phyloP scores from a whole-genome alignment of 352 stramenopile genomes.

The Phytophthora melonis region DNA sequence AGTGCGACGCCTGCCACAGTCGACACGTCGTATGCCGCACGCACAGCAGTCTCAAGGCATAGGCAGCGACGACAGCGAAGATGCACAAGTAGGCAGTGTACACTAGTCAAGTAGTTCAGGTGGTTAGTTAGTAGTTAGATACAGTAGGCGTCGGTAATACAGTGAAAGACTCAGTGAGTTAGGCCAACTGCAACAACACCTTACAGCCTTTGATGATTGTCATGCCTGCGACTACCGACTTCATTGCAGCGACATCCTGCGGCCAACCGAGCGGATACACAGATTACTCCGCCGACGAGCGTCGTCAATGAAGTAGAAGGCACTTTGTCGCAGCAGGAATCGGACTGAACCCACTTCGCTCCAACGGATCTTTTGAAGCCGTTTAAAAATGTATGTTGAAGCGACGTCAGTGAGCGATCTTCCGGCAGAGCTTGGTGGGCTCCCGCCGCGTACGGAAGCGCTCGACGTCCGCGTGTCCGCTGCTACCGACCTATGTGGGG shows the following conservation, averaged over 20 bases:
- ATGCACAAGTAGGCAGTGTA: constrained; percentile 17
- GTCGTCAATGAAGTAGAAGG: background rate
- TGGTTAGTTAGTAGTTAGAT: background rate
- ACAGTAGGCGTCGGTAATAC: background rate
- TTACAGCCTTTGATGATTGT: too few species aligned
- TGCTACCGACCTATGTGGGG: constrained; percentile 38
- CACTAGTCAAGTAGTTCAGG: background rate
- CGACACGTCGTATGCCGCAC: constrained; percentile 42
- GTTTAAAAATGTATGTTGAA: background rate
- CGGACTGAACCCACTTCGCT: background rate
- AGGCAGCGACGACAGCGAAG: background rate
- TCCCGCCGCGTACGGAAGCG: constrained; percentile 37
- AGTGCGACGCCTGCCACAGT: constrained; percentile 46
- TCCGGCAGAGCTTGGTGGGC: constrained; percentile 10
- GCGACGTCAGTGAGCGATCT: constrained; percentile 10
- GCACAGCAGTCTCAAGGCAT: constrained; percentile 33
- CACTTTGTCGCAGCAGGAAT: background rate
- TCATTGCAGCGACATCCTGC: background rate
- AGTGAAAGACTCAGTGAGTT: background rate
- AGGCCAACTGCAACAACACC: background rate
- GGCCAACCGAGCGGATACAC: background rate
- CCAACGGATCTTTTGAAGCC: constrained; percentile 19
- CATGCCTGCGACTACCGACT: background rate
- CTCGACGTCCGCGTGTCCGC: background rate
- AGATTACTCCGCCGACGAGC: background rate